Base-by-base conservation (phyloP, 1,139 yeast genomes). In the Suhomyces panamericanus region DNA sequence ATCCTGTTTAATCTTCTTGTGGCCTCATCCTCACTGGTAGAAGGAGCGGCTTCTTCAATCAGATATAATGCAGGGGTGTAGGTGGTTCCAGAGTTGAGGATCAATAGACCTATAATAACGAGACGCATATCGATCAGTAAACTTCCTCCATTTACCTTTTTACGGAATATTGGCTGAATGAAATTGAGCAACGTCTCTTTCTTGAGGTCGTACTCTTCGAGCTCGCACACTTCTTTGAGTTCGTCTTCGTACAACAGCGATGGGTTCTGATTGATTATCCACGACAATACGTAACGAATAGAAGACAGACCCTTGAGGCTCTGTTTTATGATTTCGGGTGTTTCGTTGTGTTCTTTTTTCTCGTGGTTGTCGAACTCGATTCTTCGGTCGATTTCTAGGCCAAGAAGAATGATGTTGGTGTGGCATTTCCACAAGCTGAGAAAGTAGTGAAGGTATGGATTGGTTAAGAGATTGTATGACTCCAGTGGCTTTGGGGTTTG, bases 241-340 rank as follows among this genome's bases (percentile, higher is more conserved):
- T 44, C 52, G 11, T 56, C 59, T n/a, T 60, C 60, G 22, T 51
- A 46, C 10, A 54, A 49, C 60, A 63, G 63, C 10, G 72, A 62
- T 1, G 70, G 71, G 44, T 67, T 67, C 42, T 67, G 72, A 57
- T 85, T 84, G 39, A 86, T 59, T 14, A 82, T 70, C 52, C 83
- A 70, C 0, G 89, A 86, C 8, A 83, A 62, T 0, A 83, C 78
- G 37, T 80, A 74, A 30, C 95, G 63, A 17, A 85, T 64, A 0
- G 89, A 81, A 27, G 87, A 71, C 0, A 85, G 69, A 0, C 91
- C 91, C 50, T 83, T 73, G 11, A 85, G 69, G 0, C 80, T 73
- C 32, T 78, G 77, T 37, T 79, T 69, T 4, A 82, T 71, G 10
- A 73, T 51, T 14, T 67, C 63, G 0, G 87, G 87, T 0, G 85